Evolutionary conservation across 202 grass and related monocot species (phyloP), one percentile per base, ranked within the genome.

Genomic region (Brachypodium distachyon): DNA sequence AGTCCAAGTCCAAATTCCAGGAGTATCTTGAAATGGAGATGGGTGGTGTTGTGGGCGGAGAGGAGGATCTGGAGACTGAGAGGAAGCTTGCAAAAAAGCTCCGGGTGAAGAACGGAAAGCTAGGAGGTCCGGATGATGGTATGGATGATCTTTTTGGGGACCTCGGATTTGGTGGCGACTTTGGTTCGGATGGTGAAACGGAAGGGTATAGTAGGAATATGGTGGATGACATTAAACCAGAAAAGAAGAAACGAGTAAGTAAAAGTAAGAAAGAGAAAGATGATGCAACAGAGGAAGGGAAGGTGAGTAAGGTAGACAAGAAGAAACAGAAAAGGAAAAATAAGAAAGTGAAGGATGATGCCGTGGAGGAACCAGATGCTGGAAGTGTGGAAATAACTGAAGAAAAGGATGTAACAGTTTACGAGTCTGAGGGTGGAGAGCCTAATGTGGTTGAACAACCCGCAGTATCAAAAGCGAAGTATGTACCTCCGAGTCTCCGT

Each of bases 11-110:
- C 6, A 97, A 93, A 41, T 95, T 98, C 36, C 72, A 88, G 49
- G 87, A 92, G 69, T 98, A 88, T 62, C 77, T 98, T 42, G 77
- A 94, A 50, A 81, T 94, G 77, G 95, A 98, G 22, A 95, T 81
- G 85, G 77, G 87, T 41, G 77, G 66, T 58, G 69, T 59, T 67
- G 81, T 62, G 39, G 80, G 67, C 16, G 84, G 72, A 60, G 82
- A 95, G 34, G 87, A 90, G 34, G 95, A 95, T 85, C 73, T 87
- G 21, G 82, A 90, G 76, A 66, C 84, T 54, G 91, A 98, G 76
- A 98, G 78, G 57, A 92, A 51, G 71, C 91, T 98, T 12, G 85
- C 82, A 0, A 95, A 95, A 77, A 98, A 87, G 77, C 91, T 98
- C 61, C 90, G 82, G 78, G 85, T 95, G 84, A 95, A 92, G 65